These are phyloP conservation scores for Amphicarpaea edgeworthii DNA, from an alignment of 306 rosid genomes.

Conservation along the genomic window DNA sequence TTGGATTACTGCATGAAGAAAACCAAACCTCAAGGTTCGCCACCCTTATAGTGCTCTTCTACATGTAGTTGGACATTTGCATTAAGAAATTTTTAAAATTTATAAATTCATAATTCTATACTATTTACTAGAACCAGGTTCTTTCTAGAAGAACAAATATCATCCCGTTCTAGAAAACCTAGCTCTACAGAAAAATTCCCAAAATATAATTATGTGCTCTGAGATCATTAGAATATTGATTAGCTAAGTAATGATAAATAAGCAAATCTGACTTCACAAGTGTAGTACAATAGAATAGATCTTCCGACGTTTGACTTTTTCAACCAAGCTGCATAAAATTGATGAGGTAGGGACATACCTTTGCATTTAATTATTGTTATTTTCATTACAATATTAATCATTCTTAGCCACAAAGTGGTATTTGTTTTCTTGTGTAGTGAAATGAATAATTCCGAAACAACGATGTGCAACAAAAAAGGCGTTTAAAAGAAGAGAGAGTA, in stretches of 20 bases:
- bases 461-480: constrained; percentile 10
- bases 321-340: constrained; percentile 24
- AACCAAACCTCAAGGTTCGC: constrained; percentile 18
- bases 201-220: neutral
- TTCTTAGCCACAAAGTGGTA: constrained; percentile 40
- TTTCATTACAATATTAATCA: neutral
- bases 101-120: neutral
- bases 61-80: neutral
- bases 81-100: neutral
- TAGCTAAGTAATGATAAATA: constrained; percentile 8
- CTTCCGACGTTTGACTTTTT: constrained; percentile 35
- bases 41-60: constrained; percentile 21
- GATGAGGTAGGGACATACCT: neutral
- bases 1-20: constrained; percentile 23
- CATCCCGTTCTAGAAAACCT: constrained; percentile 23
- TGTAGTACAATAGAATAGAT: constrained; percentile 1
- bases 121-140: constrained; percentile 41
- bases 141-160: constrained; percentile 25
- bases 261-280: constrained; percentile 24
- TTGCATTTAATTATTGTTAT: neutral
- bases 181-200: neutral
- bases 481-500: constrained; percentile 12
- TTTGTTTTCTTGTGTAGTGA: constrained; percentile 23
- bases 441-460: neutral
- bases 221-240: constrained; percentile 27